Evolutionary conservation across 208 protist genomes (phyloP), one percentile per base, ranked within the genome.

Genomic region (Entamoeba invadens): DNA sequence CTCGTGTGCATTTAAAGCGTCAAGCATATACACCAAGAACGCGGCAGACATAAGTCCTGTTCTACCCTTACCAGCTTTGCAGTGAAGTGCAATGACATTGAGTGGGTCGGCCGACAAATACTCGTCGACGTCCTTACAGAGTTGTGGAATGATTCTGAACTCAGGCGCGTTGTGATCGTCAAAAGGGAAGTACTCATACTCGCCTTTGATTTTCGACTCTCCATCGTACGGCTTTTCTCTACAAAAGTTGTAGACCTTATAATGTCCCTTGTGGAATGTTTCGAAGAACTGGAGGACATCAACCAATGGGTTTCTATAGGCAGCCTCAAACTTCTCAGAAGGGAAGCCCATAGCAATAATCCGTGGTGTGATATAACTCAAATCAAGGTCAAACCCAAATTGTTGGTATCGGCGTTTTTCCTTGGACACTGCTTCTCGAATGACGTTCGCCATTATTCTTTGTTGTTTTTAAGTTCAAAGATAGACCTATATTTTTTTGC

Each of bases 271-370:
- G 94, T 98, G 98, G 12, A 97, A 96, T 31, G 93, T 95, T 91
- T 98, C 96, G 57, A 99, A 96, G 94, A 99, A 99, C 92, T 95
- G 93, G 92, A 96, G 93, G 0, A 93, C 92, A 45, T 93, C 31
- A n/a, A 3, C 5, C 5, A 77, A 93, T n/a, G 92, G 87, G 46
- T 99, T 99, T 45, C 98, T 96, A 95, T 98, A 99, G 25, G 98
- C 95, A 44, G 96, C 95, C 95, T 99, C 95, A 44, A 95, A 77
- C 38, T 94, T 94, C n/a, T 72, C 68, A 46, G 94, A 92, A 5
- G 96, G 96, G 94, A 95, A 97, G 31, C 96, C 96, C 96, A 97
- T 97, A 5, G 96, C 95, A 57, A 97, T 97, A 38, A 97, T 93
- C 18, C 94, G 16, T 92, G 94, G 93, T 31, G 95, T 96, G 42